These are phyloP conservation scores for Auricularia heimuer DNA, from an alignment of 768 basidiomycete species.

Conservation along the genomic window DNA sequence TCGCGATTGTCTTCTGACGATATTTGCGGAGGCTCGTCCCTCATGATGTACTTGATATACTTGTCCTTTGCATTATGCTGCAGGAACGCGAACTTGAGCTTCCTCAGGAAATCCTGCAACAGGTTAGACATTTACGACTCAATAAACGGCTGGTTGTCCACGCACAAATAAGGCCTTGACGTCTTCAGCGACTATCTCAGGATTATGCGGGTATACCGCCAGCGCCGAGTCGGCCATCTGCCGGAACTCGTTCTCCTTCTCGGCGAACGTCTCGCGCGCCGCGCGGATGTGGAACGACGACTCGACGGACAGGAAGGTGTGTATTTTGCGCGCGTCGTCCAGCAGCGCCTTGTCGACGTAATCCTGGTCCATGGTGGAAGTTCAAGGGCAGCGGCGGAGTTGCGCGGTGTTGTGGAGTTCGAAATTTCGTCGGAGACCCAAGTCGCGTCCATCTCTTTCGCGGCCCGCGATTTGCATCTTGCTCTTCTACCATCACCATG, in stretches of 20 bases:
- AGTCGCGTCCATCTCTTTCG: background rate
- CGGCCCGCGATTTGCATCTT: background rate
- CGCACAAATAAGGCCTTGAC: conserved; percentile 55
- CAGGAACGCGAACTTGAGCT: conserved; percentile 81
- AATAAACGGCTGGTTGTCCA: background rate
- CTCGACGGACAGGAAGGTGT: background rate
- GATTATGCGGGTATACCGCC: conserved; percentile 20
- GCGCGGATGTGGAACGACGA: background rate
- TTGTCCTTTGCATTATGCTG: conserved; percentile 88
- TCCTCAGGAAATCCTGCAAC: conserved; percentile 57
- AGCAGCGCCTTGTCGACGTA: background rate
- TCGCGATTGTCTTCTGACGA: conserved; percentile 72
- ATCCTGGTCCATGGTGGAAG: background rate
- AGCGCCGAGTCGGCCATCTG: background rate
- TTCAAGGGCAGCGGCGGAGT: too few relatives aligned
- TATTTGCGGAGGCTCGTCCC: conserved; percentile 73
- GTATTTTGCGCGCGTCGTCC: background rate
- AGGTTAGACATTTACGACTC: background rate
- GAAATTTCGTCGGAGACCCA: background rate
- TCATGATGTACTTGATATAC: conserved; percentile 79
- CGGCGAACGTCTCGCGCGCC: background rate
- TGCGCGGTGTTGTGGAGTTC: too few relatives aligned
- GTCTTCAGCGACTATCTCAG: conserved; percentile 46
- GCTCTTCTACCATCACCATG: background rate
- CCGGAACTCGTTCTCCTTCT: background rate